Evolutionary conservation across 441 rosid species (phyloP).

Genomic region (Gossypium gossypioides): DNA sequence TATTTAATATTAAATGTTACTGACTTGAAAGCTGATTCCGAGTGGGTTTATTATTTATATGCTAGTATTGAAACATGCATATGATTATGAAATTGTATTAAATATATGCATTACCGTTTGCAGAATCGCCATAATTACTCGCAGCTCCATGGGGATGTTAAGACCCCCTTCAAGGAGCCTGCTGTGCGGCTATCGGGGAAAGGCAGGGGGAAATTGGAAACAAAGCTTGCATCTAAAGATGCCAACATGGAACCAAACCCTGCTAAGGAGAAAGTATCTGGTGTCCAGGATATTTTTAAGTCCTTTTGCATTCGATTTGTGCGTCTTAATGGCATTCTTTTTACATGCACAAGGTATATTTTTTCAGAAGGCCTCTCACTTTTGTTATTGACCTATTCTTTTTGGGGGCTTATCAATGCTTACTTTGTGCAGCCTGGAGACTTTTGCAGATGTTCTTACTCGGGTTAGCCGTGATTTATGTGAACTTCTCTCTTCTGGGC

Average conservation of each 20-base stretch:
- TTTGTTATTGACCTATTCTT: conserved; percentile 3
- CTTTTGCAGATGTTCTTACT: conserved; percentile 64
- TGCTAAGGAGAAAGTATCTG: conserved; percentile 39
- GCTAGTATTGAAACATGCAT: background rate
- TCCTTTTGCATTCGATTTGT: conserved; percentile 67
- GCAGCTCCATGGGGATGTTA: conserved; percentile 44
- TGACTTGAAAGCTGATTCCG: background rate
- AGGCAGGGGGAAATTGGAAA: conserved; percentile 57
- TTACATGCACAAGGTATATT: conserved; percentile 75
- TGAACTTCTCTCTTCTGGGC: conserved; percentile 60
- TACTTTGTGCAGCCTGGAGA: conserved; percentile 67
- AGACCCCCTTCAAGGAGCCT: conserved; percentile 36
- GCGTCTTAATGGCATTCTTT: conserved; percentile 79
- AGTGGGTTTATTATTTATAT: background rate
- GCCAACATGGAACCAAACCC: conserved; percentile 29
- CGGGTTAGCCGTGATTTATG: conserved; percentile 46
- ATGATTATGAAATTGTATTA: background rate
- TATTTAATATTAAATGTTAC: background rate
- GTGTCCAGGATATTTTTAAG: conserved; percentile 36
- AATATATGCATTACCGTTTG: conserved; percentile 7
- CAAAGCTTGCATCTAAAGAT: conserved; percentile 38
- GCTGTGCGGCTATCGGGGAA: conserved; percentile 29
- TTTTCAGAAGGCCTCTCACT: background rate
- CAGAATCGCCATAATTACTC: conserved; percentile 78
- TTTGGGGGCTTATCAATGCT: background rate